These are phyloP conservation scores for Entomophthora muscae DNA, from an alignment of 371 early-diverging fungal species.

Conservation along the genomic window DNA sequence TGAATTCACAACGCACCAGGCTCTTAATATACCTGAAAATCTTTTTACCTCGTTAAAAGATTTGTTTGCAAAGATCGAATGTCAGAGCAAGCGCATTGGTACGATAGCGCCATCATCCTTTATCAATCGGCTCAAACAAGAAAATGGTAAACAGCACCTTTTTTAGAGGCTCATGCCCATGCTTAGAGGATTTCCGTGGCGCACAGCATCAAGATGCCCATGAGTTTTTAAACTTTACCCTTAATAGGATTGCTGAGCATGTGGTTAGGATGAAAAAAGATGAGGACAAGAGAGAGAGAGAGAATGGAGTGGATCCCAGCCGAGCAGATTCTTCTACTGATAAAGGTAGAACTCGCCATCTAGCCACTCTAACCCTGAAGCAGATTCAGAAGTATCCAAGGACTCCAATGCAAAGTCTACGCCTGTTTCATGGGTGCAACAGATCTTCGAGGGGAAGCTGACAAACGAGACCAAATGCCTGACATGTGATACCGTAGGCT, in stretches of 20 bases:
- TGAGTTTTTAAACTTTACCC: constrained; percentile 84
- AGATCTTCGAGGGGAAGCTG: constrained; percentile 82
- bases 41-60: constrained; percentile 73
- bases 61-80: constrained; percentile 65
- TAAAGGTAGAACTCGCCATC: not conserved
- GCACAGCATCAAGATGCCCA: constrained; percentile 96
- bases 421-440: constrained; percentile 79
- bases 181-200: constrained; percentile 69
- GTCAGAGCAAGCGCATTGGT: constrained; percentile 67
- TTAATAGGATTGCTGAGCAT: constrained; percentile 83
- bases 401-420: not conserved
- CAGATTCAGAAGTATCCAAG: not conserved
- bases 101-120: constrained; percentile 75
- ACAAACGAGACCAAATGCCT: constrained; percentile 92
- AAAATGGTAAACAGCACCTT: constrained; percentile 78
- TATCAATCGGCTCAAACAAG: constrained; percentile 66
- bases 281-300: constrained; percentile 14
- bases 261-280: constrained; percentile 37
- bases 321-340: constrained; percentile 7
- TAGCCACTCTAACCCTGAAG: not conserved
- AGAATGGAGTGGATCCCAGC: constrained; percentile 11
- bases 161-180: constrained; percentile 47
- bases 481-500: constrained; percentile 76
- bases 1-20: constrained; percentile 20
- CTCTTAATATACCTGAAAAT: constrained; percentile 50